These are phyloP conservation scores for Truncatella angustata DNA, from an alignment of 2,329 filamentous ascomycete genomes.

Conservation along the genomic window DNA sequence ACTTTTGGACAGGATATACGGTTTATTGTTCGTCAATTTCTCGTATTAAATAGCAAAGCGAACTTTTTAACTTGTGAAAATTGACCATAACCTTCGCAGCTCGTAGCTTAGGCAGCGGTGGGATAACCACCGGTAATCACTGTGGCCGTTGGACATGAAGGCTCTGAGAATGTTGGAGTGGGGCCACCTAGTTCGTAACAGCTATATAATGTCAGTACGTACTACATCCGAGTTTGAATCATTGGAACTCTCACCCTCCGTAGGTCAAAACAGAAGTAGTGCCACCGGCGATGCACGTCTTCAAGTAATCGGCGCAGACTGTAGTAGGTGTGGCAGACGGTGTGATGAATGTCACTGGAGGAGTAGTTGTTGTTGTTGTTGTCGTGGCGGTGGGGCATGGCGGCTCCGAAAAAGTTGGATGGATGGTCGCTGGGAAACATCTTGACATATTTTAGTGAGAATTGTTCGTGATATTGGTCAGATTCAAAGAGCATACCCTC, in stretches of 20 bases:
- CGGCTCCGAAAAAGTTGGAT: too few relatives aligned
- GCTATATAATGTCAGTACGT: neutral
- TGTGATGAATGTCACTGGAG: too few relatives aligned
- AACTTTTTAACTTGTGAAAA: too few relatives aligned
- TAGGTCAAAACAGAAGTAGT: conserved; percentile 3
- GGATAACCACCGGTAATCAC: neutral
- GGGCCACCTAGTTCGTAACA: neutral
- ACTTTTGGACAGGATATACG: too few relatives aligned
- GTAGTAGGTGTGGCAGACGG: neutral
- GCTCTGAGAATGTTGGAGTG: neutral
- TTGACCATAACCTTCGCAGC: too few relatives aligned
- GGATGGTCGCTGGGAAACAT: too few relatives aligned
- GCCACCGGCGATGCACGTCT: neutral
- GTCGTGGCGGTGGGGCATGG: too few relatives aligned
- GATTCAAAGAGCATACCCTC: neutral
- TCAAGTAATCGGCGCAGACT: neutral
- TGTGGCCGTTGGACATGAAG: neutral
- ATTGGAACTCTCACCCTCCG: conserved; percentile 1
- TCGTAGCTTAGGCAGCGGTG: too few relatives aligned
- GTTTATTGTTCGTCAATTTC: too few relatives aligned
- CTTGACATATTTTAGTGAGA: neutral
- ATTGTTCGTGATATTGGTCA: neutral
- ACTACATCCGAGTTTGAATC: neutral
- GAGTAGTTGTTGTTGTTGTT: neutral
- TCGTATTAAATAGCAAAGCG: too few relatives aligned